Percentiles rank a stretch among this genome's conserved stretches.
Evolutionary conservation across 2,329 filamentous ascomycete species (phyloP).

Genomic region (Pseudopithomyces chartarum): DNA sequence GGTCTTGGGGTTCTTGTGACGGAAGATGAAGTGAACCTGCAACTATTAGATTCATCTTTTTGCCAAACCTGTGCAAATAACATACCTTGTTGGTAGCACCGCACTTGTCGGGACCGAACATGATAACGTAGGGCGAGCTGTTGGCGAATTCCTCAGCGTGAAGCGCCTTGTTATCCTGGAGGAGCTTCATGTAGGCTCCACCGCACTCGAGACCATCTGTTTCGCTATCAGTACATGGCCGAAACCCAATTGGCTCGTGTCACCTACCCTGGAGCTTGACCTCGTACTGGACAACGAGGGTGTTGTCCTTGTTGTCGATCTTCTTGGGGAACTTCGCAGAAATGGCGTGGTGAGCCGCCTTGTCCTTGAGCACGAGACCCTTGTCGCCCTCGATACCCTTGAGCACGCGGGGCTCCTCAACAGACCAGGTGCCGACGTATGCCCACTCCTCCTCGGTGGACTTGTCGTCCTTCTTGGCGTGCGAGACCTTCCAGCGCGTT

Average conservation of each 20-base stretch:
- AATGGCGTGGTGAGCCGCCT: constrained; percentile 97
- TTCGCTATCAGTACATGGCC: constrained; percentile 34
- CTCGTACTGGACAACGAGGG: constrained; percentile 97
- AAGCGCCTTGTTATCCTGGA: constrained; percentile 95
- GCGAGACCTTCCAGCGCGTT: constrained; percentile 87
- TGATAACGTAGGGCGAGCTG: constrained; percentile 96
- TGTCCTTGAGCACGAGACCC: constrained; percentile 97
- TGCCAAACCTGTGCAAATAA: neutral
- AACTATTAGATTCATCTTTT: constrained; percentile 23
- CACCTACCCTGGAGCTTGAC: constrained; percentile 95
- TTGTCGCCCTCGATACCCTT: constrained; percentile 95
- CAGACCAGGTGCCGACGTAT: constrained; percentile 94
- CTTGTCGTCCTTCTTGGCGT: constrained; percentile 91
- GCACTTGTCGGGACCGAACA: constrained; percentile 99
- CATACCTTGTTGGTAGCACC: constrained; percentile 96
- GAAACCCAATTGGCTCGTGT: neutral
- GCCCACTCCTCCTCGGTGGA: constrained; percentile 88
- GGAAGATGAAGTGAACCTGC: constrained; percentile 90
- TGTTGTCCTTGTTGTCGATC: constrained; percentile 97
- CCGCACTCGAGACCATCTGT: constrained; percentile 93
- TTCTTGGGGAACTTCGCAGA: constrained; percentile 97
- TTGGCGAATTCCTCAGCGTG: constrained; percentile 98
- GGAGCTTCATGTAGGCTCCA: constrained; percentile 98
- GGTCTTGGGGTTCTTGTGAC: constrained; percentile 99
- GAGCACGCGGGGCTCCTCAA: constrained; percentile 88